These are phyloP conservation scores for Oryza meridionalis DNA, from an alignment of 176 grass and related monocot genomes.

Conservation along the genomic window DNA sequence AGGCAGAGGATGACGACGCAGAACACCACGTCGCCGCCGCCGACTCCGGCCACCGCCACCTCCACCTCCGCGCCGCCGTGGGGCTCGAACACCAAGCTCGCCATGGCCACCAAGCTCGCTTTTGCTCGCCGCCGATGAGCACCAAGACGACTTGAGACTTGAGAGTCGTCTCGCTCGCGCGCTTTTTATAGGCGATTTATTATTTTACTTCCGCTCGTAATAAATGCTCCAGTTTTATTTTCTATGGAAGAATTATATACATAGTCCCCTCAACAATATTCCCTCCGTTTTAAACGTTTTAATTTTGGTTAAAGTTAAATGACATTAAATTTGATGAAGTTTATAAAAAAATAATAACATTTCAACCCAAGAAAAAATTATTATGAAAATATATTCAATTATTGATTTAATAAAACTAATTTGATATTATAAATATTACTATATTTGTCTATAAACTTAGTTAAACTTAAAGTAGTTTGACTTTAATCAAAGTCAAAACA, in stretches of 20 bases:
- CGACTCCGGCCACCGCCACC: neutral
- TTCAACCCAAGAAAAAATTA: no score
- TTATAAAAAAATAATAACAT: no score
- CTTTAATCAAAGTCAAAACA: no score
- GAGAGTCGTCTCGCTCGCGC: neutral
- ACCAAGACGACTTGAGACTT: neutral
- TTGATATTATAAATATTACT: no score
- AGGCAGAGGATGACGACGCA: conserved; percentile 58
- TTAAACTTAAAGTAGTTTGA: no score
- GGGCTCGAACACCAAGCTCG: conserved; percentile 39
- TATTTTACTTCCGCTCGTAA: neutral
- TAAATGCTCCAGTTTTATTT: neutral
- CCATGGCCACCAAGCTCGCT: conserved; percentile 20
- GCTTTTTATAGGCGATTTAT: neutral
- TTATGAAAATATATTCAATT: no score
- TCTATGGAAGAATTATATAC: neutral
- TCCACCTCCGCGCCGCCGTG: neutral
- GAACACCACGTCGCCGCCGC: conserved; percentile 55
- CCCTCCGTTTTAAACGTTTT: no score
- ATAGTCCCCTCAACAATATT: neutral
- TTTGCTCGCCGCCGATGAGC: neutral
- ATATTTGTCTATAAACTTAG: no score
- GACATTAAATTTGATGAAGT: no score
- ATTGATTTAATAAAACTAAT: no score
- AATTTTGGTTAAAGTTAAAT: no score